Evolutionary conservation across 2,329 filamentous ascomycete species (phyloP).

Genomic region (Fusarium poae): DNA sequence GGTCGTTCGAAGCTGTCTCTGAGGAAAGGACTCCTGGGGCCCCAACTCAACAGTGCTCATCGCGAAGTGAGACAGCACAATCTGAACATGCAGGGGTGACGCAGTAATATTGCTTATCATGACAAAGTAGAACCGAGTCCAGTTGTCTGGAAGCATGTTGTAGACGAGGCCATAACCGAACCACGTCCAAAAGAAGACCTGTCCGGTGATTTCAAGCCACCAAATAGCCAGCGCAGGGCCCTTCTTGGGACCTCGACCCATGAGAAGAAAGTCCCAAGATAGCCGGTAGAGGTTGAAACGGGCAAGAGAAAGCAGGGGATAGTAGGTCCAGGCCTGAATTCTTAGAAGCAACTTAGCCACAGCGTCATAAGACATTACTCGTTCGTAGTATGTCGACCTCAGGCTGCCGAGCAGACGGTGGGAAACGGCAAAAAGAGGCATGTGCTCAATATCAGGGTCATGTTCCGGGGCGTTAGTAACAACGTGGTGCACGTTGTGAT

Average conservation of each 20-base stretch:
- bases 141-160: constrained; percentile 75
- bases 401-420: constrained; percentile 82
- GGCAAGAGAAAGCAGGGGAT: constrained; percentile 82
- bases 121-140: constrained; percentile 78
- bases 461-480: constrained; percentile 96
- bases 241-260: constrained; percentile 76
- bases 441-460: constrained; percentile 93
- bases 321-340: constrained; percentile 87
- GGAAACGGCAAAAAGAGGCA: constrained; percentile 89
- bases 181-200: constrained; percentile 87
- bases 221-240: constrained; percentile 87
- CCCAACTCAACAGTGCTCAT: constrained; percentile 93
- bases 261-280: constrained; percentile 82
- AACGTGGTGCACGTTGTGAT: constrained; percentile 96
- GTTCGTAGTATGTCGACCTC: constrained; percentile 85
- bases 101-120: constrained; percentile 85
- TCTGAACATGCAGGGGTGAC: constrained; percentile 87
- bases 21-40: constrained; percentile 85
- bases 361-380: constrained; percentile 81
- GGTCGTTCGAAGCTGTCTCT: constrained; percentile 91
- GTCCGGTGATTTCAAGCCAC: constrained; percentile 81
- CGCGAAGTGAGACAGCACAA: constrained; percentile 91
- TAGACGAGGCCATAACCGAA: constrained; percentile 88
- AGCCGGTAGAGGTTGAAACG: constrained; percentile 89
- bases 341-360: constrained; percentile 77